Base-by-base conservation (phyloP, 805 yeast genomes). In the Candida boleticola region DNA sequence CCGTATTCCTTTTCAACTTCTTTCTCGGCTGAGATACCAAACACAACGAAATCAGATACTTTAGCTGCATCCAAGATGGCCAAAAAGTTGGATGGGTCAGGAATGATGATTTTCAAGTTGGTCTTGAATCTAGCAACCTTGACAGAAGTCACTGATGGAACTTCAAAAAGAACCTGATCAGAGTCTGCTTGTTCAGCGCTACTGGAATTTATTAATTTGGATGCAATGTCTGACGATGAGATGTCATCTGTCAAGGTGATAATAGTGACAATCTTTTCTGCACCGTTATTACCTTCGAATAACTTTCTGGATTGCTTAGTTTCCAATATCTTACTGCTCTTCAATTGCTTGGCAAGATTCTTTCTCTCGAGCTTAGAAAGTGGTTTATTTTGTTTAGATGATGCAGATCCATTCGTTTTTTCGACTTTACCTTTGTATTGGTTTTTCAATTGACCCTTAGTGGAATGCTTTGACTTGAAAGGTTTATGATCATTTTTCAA, bases 401-500 rank as follows among this genome's bases (percentile, higher is more conserved):
- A 39, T 25, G 53, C 45, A 11, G 58, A 58, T 18, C 60, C 49
- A 25, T 64, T 49, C 2, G 77, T 66, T 54, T 83, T 85, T 57
- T 90, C 98, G 27, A 92, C 87, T 61, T 89, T 90, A 46, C 98
- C 98, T 57, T 85, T 90, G 54, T 71, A 71, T 45, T 79, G 72
- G 49, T 88, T 86, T 59, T 89, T 95, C 55, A 92, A 63, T 27
- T 89, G 79, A 46, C 96, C 85, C 59, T 93, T 93, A 11, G 95
- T 79, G 17, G 96, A 79, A 71, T 93, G 99, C 59, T 83, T 85
- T 2, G 96, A 79, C 61, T 93, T 95, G 75, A 89, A 95, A 7
- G 90, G 77, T 68, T 93, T 93, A 56, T 92, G 96, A 37, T 82
- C 82, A 57, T 82, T 83, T 64, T 89, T 92, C 35, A 87, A 67